Percentiles rank a stretch among this genome's conserved stretches.
Evolutionary conservation across 345 rosid species (phyloP).

Genomic region (Nephelium lappaceum): DNA sequence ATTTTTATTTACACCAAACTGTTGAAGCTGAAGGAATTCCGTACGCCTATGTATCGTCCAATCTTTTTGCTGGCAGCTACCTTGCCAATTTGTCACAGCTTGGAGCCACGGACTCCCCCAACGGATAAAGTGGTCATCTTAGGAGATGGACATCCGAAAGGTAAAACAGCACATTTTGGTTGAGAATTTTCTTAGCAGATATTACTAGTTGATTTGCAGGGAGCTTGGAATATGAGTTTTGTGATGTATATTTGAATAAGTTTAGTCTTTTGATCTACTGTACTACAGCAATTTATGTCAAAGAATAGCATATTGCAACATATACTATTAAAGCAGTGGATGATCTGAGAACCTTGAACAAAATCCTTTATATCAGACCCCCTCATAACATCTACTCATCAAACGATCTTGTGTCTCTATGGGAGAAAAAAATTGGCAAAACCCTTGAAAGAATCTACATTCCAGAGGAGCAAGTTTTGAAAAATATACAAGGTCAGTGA

Average conservation of each 20-base stretch:
- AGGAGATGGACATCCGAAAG: conserved; percentile 63
- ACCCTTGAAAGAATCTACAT: conserved; percentile 48
- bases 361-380: conserved; percentile 51
- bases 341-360: conserved; percentile 63
- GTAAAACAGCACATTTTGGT: conserved; percentile 16
- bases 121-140: conserved; percentile 49
- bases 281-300: conserved; percentile 48
- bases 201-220: background rate
- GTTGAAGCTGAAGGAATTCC: conserved; percentile 53
- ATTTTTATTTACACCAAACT: no score
- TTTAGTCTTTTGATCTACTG: background rate
- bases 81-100: conserved; percentile 50
- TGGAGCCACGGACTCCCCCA: conserved; percentile 51
- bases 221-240: background rate
- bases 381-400: conserved; percentile 49
- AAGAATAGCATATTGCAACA: conserved; percentile 50
- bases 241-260: no score
- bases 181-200: background rate
- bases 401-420: conserved; percentile 57
- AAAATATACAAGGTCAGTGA: conserved; percentile 44
- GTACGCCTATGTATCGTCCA: conserved; percentile 46
- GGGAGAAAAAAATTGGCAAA: conserved; percentile 64
- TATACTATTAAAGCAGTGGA: conserved; percentile 56
- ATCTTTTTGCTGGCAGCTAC: conserved; percentile 49
- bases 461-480: conserved; percentile 55